Evolutionary conservation across 768 basidiomycete species (phyloP).

Genomic region (Trametes coccinea): DNA sequence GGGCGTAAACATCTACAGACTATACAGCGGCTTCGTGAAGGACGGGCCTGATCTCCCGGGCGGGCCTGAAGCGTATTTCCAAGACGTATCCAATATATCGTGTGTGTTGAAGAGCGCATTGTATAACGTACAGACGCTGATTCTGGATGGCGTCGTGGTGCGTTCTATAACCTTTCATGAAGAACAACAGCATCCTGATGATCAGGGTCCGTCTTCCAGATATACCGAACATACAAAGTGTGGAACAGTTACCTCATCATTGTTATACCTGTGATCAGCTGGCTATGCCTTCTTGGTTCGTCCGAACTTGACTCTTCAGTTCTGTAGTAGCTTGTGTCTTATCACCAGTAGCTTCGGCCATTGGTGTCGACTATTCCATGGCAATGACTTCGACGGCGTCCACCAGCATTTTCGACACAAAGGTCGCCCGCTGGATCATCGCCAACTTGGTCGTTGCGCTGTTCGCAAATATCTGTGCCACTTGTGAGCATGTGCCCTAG

Average conservation of each 20-base stretch:
- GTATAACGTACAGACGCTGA: conserved; percentile 4
- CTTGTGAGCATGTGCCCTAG: background rate
- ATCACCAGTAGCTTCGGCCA: conserved; percentile 2
- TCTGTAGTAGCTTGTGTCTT: background rate
- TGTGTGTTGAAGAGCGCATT: conserved; percentile 5
- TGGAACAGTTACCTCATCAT: conserved; percentile 34
- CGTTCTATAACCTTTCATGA: no score
- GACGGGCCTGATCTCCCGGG: background rate
- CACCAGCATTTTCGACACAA: conserved; percentile 28
- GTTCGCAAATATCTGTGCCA: conserved; percentile 6
- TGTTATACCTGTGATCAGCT: conserved; percentile 32
- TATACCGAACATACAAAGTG: conserved; percentile 31
- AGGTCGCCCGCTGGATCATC: conserved; percentile 35
- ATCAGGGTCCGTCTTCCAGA: conserved; percentile 13
- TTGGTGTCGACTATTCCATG: conserved; percentile 17
- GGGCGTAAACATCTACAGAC: conserved; percentile 10
- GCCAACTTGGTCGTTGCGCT: conserved; percentile 5
- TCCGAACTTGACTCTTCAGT: background rate
- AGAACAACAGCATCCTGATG: no score
- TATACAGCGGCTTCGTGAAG: conserved; percentile 7
- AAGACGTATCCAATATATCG: conserved; percentile 1
- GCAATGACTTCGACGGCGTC: conserved; percentile 19
- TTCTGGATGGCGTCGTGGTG: conserved; percentile 28
- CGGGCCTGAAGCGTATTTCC: conserved; percentile 6
- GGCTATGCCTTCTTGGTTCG: conserved; percentile 32